These are phyloP conservation scores for Citrus cavaleriei DNA, from an alignment of 345 rosid species.

Conservation along the genomic window DNA sequence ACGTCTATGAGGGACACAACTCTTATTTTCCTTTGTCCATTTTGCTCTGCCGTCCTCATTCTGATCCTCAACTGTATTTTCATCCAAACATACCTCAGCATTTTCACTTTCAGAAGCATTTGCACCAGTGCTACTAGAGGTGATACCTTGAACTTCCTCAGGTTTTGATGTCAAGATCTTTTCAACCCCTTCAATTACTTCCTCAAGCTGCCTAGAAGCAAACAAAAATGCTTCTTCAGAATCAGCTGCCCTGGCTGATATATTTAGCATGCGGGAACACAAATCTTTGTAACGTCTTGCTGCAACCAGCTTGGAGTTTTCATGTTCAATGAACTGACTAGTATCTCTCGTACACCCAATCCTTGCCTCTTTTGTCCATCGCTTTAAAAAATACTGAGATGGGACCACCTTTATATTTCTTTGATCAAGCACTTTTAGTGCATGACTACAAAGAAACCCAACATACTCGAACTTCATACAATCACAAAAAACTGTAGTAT, in stretches of 20 bases:
- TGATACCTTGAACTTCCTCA: slow-evolving; percentile 23
- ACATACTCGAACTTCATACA: slow-evolving; percentile 34
- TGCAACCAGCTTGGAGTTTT: slow-evolving; percentile 23
- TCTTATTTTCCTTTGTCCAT: slow-evolving; percentile 3
- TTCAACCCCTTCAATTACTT: slow-evolving; percentile 30
- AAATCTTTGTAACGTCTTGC: slow-evolving; percentile 34
- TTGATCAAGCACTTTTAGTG: slow-evolving; percentile 31
- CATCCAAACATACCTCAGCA: slow-evolving; percentile 16
- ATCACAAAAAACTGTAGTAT: slow-evolving; percentile 23
- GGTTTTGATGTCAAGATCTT: slow-evolving; percentile 21
- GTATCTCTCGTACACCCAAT: background rate
- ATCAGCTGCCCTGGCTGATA: slow-evolving; percentile 34
- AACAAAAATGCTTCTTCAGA: slow-evolving; percentile 34
- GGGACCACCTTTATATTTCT: slow-evolving; percentile 34
- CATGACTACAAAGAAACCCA: slow-evolving; percentile 38
- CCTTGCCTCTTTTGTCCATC: slow-evolving; percentile 40
- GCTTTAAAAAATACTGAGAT: slow-evolving; percentile 30
- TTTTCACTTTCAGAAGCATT: slow-evolving; percentile 27
- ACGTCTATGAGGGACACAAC: background rate
- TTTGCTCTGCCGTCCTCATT: background rate
- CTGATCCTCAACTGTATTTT: slow-evolving; percentile 15
- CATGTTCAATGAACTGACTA: slow-evolving; percentile 16
- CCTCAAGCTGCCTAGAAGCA: slow-evolving; percentile 30
- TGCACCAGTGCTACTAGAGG: slow-evolving; percentile 12
- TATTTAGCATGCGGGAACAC: slow-evolving; percentile 16